Conservation (phyloP, 2,329 filamentous ascomycete species). For the Oidium heveae region DNA sequence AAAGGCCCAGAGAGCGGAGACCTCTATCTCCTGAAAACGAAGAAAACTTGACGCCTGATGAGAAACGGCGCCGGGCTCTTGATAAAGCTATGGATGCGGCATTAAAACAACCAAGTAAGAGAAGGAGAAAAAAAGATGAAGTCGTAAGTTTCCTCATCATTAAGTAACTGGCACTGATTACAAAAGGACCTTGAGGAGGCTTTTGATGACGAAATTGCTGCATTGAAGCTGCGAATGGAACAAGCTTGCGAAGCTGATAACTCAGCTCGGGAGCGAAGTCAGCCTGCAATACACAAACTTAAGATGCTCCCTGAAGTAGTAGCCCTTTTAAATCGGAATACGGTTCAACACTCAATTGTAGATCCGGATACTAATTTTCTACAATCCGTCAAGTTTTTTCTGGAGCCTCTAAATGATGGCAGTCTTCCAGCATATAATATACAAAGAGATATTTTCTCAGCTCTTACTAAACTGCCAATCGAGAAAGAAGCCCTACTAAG, state of each 20-base stretch:
- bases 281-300: conserved; percentile 77
- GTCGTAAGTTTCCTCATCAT: conserved; percentile 33
- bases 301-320: conserved; percentile 83
- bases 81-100: conserved; percentile 74
- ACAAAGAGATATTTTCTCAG: conserved; percentile 75
- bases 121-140: conserved; percentile 52
- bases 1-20: conserved; percentile 18
- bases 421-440: conserved; percentile 92
- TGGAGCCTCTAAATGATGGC: conserved; percentile 84
- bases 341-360: conserved; percentile 58
- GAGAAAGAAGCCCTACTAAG: conserved; percentile 76
- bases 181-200: conserved; percentile 63
- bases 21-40: conserved; percentile 42
- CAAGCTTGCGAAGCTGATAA: conserved; percentile 72
- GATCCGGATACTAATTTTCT: conserved; percentile 90
- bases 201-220: conserved; percentile 71
- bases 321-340: conserved; percentile 69
- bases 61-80: conserved; percentile 59
- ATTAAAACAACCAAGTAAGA: conserved; percentile 51
- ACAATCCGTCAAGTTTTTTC: conserved; percentile 86
- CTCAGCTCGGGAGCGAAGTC: conserved; percentile 47
- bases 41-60: conserved; percentile 58
- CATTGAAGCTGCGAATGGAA: conserved; percentile 76
- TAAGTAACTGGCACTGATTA: conserved; percentile 5
- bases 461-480: conserved; percentile 57